Percentiles rank a stretch among this genome's conserved stretches.
These are phyloP conservation scores for Plasmodium gaboni DNA, from an alignment of 169 alveolate species.

Conservation along the genomic window DNA sequence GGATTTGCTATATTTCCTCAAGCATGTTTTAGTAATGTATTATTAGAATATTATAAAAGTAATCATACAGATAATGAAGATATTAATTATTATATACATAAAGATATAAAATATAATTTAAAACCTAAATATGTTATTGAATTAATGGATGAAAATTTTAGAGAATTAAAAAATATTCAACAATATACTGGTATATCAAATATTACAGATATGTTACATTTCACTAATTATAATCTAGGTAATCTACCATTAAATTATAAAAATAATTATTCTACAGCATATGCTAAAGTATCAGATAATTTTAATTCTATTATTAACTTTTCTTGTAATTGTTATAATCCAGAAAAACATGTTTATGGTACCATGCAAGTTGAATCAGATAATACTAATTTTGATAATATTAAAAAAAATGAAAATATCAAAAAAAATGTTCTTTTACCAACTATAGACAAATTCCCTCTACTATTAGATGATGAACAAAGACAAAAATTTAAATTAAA, in stretches of 20 bases:
- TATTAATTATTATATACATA: conserved; percentile 12
- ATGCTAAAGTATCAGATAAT: conserved; percentile 23
- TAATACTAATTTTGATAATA: neutral
- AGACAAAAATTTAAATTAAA: neutral
- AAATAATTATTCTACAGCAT: conserved; percentile 18
- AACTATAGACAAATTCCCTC: neutral
- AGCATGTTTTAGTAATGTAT: conserved; percentile 39
- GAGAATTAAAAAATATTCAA: conserved; percentile 11
- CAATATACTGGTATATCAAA: conserved; percentile 14
- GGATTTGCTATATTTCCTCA: conserved; percentile 52
- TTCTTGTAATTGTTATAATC: conserved; percentile 61
- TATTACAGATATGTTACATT: conserved; percentile 46
- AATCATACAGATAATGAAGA: conserved; percentile 9
- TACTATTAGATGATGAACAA: neutral
- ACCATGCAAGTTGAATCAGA: conserved; percentile 39
- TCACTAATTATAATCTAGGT: conserved; percentile 47
- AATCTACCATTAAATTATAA: conserved; percentile 27
- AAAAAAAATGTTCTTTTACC: neutral
- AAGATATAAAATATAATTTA: conserved; percentile 1
- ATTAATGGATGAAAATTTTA: conserved; percentile 14
- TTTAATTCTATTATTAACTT: conserved; percentile 25
- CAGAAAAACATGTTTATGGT: conserved; percentile 31
- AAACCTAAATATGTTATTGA: conserved; percentile 20
- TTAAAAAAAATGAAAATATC: neutral
- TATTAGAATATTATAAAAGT: conserved; percentile 39